These are phyloP conservation scores for Codiaeum variegatum DNA, from an alignment of 441 rosid species.

Conservation along the genomic window DNA sequence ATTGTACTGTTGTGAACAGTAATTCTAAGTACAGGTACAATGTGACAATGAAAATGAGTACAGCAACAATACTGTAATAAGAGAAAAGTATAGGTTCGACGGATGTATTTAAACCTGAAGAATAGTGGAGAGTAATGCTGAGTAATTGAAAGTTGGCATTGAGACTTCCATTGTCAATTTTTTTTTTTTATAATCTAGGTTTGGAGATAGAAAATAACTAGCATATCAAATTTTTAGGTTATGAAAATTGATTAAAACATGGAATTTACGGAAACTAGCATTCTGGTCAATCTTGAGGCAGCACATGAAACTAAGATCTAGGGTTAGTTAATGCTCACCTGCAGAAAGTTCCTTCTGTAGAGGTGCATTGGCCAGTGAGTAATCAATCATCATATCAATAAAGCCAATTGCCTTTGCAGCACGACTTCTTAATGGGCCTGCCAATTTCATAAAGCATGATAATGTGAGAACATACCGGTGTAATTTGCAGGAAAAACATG, in stretches of 20 bases:
- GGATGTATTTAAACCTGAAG: no score
- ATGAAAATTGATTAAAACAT: background rate
- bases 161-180: background rate
- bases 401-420: constrained; percentile 89
- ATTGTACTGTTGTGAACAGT: no score
- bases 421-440: constrained; percentile 79
- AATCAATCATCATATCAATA: constrained; percentile 76
- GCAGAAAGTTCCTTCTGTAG: constrained; percentile 76
- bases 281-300: background rate
- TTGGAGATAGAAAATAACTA: background rate
- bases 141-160: background rate
- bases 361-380: constrained; percentile 69
- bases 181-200: background rate
- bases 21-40: no score
- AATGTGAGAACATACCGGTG: background rate
- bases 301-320: background rate
- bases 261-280: no score
- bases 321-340: constrained; percentile 34
- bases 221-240: background rate
- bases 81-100: no score
- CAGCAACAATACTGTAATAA: no score
- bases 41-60: no score
- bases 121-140: no score
- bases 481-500: background rate
- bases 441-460: background rate